These are phyloP conservation scores for Trichocomaceae sp. DNA, from an alignment of 2,329 filamentous ascomycete genomes.

Conservation along the genomic window DNA sequence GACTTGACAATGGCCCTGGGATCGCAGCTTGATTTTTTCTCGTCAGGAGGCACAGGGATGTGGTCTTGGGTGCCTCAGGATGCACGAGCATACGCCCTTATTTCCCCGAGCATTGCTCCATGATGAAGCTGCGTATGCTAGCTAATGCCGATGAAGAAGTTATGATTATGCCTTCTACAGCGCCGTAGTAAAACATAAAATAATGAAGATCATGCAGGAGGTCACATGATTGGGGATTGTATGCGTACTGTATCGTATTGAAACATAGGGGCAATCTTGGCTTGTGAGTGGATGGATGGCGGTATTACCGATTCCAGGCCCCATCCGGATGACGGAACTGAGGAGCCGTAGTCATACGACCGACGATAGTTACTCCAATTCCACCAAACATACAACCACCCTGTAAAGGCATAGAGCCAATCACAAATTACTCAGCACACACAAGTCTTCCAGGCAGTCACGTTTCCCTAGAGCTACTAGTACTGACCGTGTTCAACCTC, in stretches of 20 bases:
- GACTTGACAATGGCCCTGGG: constrained; percentile 9
- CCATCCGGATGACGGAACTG: not conserved
- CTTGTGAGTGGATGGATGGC: not conserved
- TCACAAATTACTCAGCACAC: not conserved
- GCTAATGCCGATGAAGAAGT: not conserved
- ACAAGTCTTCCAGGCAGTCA: not conserved
- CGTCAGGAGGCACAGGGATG: constrained; percentile 9
- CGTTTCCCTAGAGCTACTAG: not conserved
- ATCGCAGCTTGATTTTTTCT: constrained; percentile 12
- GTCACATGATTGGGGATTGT: constrained; percentile 1
- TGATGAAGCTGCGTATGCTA: not conserved
- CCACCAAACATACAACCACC: not conserved
- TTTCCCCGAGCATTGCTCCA: constrained; percentile 2
- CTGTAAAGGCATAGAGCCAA: not conserved
- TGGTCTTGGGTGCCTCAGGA: constrained; percentile 10
- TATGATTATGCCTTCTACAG: not conserved
- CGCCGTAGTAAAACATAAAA: not conserved
- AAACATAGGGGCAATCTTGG: not conserved
- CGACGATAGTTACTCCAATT: not conserved
- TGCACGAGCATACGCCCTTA: constrained; percentile 2
- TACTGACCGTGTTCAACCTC: not conserved
- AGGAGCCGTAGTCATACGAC: constrained; percentile 11
- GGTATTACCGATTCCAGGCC: not conserved
- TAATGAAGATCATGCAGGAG: not conserved
- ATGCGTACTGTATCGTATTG: constrained; percentile 3